Evolutionary conservation across 2,329 filamentous ascomycete species (phyloP).

Genomic region (Aphanocladium album): DNA sequence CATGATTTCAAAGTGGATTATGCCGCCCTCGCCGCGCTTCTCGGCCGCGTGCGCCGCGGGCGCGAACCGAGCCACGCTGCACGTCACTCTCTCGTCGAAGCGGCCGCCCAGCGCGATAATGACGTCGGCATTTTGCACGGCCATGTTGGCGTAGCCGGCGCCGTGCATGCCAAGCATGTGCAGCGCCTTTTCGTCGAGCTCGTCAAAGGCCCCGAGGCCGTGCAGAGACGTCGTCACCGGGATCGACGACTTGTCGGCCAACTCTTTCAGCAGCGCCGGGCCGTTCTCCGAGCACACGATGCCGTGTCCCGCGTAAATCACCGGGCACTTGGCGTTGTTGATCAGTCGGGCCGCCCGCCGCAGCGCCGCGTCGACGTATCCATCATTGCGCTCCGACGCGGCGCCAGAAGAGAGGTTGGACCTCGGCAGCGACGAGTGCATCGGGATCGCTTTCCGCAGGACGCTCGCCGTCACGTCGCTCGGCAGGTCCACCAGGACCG

Average conservation of each 20-base stretch:
- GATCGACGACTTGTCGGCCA: constrained; percentile 86
- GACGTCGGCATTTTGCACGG: constrained; percentile 93
- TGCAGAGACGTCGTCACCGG: constrained; percentile 95
- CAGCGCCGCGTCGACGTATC: constrained; percentile 70
- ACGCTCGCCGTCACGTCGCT: constrained; percentile 92
- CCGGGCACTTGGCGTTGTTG: constrained; percentile 85
- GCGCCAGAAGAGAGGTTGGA: too few species aligned
- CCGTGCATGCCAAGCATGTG: constrained; percentile 99
- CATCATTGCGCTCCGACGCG: constrained; percentile 31
- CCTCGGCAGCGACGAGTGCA: constrained; percentile 17
- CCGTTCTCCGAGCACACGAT: constrained; percentile 76
- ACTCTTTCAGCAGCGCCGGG: constrained; percentile 70
- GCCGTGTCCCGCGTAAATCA: constrained; percentile 93
- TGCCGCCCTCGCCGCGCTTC: constrained; percentile 68
- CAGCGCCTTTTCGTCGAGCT: constrained; percentile 86
- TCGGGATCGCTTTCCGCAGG: constrained; percentile 78
- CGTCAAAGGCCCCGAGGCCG: constrained; percentile 86
- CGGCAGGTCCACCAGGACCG: constrained; percentile 90
- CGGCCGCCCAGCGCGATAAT: constrained; percentile 91
- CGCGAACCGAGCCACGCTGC: constrained; percentile 77
- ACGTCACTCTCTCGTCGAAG: constrained; percentile 94
- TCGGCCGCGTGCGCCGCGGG: constrained; percentile 80
- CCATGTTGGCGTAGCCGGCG: constrained; percentile 93
- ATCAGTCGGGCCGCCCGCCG: constrained; percentile 73
- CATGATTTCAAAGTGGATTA: constrained; percentile 97